Base-by-base conservation (phyloP, 805 yeast species). In the Kluyveromyces nonfermentans region DNA sequence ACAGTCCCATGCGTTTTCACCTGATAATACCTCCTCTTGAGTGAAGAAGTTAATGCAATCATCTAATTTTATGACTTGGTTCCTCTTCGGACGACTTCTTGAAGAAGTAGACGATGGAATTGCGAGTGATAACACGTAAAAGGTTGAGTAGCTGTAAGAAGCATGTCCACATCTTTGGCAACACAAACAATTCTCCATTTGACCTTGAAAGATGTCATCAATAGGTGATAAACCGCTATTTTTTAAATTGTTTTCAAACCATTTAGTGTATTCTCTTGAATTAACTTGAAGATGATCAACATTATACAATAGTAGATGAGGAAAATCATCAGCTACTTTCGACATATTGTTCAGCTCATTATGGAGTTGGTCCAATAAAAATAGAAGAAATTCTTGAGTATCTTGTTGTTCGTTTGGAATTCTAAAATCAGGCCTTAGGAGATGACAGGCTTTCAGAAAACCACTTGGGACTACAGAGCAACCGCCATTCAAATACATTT, bases 1-100 rank as follows among this genome's bases (percentile, higher is more conserved):
- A 66, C 94, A 84, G 50, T 80, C 75, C 94, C 94, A 84, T 1
- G 93, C 85, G 62, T 84, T 83, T 6, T 80, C 89, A 20, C 86
- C 82, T 7, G 71, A 69, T 41, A 84, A 62, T 3, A 78, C 69
- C 58, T 84, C 94, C 46, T 78, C 80, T 42, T 71, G 68, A 0
- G 84, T 75, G 55, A 76, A 82, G 55, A 78, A 69, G 28, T 69
- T 63, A 35, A 84, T 73, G 51, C 88, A 77, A 45, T 82, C 86
- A 37, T 81, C 77, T 43, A 84, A 59, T 41, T 72, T 68, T 14
- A 73, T 70, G 12, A 64, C 62, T 40, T 63, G 63, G 38, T 64
- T 64, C n/a, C 49, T 43, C 35, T 53, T 54, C 1, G 57, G 50
- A 39, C 57, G 53, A 3, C 63, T 55, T 38, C 31, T 38, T 17